Base-by-base conservation (phyloP, 163 green algal species). In the Coccomyxa subellipsoidea region DNA sequence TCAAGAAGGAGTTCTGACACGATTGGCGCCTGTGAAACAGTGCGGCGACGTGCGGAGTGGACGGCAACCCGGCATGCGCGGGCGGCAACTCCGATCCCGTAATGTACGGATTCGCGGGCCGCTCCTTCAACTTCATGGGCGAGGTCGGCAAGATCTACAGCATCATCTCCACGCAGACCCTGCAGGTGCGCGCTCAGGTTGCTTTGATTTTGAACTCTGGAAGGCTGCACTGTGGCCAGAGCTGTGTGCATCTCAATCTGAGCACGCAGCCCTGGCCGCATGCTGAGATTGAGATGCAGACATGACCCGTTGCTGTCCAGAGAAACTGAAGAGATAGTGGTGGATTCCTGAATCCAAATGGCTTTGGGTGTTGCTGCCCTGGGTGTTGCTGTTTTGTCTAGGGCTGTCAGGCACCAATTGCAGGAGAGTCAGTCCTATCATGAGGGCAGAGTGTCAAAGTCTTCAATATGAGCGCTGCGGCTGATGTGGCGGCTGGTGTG, bases 61-160 rank as follows among this genome's bases (percentile, higher is more conserved):
- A 36, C 66, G 66, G 66, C 29, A 32, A 36, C 29, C 29, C 66
- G 29, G n/a, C 27, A 32, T 73, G 66, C 66, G 66, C 29, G n/a
- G 66, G 66, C 7, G 66, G 66, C n/a, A 73, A 73, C 66, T 73
- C 66, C 66, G 66, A 73, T 34, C 66, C 66, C 66, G 66, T 73
- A 18, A 73, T 73, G 66, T 73, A 73, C n/a, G 66, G 66, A 18
- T 73, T 73, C 32, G 66, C 66, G 29, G 66, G 66, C 29, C 66
- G 66, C 66, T 73, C 66, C 29, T 73, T 73, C 66, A 73, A 73
- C 66, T 73, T 73, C 66, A 73, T 73, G 27, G 66, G 66, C 66
- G 66, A 73, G 32, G 66, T 73, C 21, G 66, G 66, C 66, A 73
- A 73, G 66, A 36, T 73, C 66, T 73, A 73, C 66, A 73, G 32